Evolutionary conservation across 202 grass and related monocot genomes (phyloP), one percentile per base, ranked within the genome.

Genomic region (Carex arenaria): DNA sequence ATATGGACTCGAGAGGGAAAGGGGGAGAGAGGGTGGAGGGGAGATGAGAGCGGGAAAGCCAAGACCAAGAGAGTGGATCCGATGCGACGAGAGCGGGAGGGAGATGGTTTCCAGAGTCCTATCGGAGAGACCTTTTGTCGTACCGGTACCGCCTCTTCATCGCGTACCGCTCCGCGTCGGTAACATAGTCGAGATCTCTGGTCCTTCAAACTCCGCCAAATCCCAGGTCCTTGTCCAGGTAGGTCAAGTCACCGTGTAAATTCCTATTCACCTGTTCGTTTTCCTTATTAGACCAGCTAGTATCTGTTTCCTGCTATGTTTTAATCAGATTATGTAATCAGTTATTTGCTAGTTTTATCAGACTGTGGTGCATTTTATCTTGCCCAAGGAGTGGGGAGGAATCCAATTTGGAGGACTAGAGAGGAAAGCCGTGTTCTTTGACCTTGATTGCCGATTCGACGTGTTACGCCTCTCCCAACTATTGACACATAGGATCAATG

Each of bases 381-480:
- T 98, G 11, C 96, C 91, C 1, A 90, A 93, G 85, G 91, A 95
- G 83, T 90, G 86, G 87, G 87, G 87, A 67, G 96, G 96, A 59
- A 78, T 89, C 64, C 92, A 89, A 83, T 89, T 93, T 5, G 91
- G 93, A 18, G 96, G 96, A 4, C 87, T 95, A 61, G 88, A 92
- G 30, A 93, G 84, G 62, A 76, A 81, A 3, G 89, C 92, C 47
- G 84, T 93, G 83, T 98, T 89, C 83, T 85, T 98, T 14, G 91
- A 98, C 70, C 80, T 98, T 32, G 93, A 95, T 64, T 98, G 93
- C 85, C 84, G 89, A 60, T 95, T 95, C 76, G 96, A 98, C 85
- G 93, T 95, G 85, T 61, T 93, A 61, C 91, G 93, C 0, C 72
- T 98, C 63, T 87, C 83, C 61, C 85, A 93, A 72, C 85, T 95